Base-by-base conservation (phyloP, 345 rosid species). In the Geranium rotundifolium region DNA sequence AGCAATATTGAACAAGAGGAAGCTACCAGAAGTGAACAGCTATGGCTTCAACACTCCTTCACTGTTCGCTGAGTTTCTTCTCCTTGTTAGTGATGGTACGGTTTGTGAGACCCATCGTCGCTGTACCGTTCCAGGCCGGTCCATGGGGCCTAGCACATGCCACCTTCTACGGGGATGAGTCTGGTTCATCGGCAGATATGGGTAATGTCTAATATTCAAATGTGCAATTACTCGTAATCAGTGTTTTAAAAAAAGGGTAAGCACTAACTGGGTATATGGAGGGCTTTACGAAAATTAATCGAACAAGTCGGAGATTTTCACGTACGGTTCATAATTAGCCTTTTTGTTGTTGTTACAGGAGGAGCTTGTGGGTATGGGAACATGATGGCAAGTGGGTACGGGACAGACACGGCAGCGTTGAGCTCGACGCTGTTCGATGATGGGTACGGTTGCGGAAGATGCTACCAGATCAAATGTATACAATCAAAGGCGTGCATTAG, bases 291-390 rank as follows among this genome's bases (percentile, higher is more conserved):
- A n/a, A n/a, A n/a, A n/a, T n/a, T 23, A 23, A 23, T 23, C 27
- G 27, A 23, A 23, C 27, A 23, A 23, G 27, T 23, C 27, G 27
- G 27, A 23, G 27, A 23, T 23, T 23, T 23, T 23, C 27, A 23
- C 27, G 27, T 23, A 23, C 27, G 1, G 27, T 2, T 23, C 27
- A 2, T 23, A 23, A 23, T 23, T 23, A 23, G 27, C 27, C 1
- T 23, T 23, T 23, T 23, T 14, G n/a, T 63, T 14, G n/a, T 63
- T 19, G 1, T 58, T 34, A 15, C 20, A 85, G 97, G 96, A 58
- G 96, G 97, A 50, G 96, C 96, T 54, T 91, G 97, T 74, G 97
- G 91, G 19, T 91, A 86, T 52, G 91, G 91, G n/a, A 79, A 91
- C 65, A 57, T 91, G 67, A 69, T 82, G 60, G 52, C 63, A 27